Evolutionary conservation across 768 basidiomycete species (phyloP), one percentile per base, ranked within the genome.

Genomic region (Lentinula sp.): DNA sequence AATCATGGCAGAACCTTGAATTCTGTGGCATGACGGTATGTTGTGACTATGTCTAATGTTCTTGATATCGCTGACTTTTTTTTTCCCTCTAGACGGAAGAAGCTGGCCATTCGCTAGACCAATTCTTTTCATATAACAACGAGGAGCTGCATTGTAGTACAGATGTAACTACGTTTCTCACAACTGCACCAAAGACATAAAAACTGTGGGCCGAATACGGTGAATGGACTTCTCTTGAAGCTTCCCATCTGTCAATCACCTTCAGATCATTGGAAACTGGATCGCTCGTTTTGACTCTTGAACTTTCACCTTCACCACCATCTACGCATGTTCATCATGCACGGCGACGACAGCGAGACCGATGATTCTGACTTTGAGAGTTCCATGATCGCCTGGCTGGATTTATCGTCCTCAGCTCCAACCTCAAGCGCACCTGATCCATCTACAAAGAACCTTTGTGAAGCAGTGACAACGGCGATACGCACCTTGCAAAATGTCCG

Each of bases 21-120:
- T 92, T 86, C 69, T 84, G 76, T 66, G 85, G 85, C 65, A 78
- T 78, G 42, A 80, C 83, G 74, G 91, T 93, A 63, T 60, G 83
- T 70, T 46, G 23, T 23, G 7, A 2, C 52, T 50, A 6, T 53
- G 54, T 23, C 35, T 11, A 32, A 62, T 37, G 40, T 57, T 59
- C 52, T 57, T 61, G 54, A 61, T 64, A 64, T 55, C 63, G 58
- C 35, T 43, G 15, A 23, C 28, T 54, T n/a, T 34, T 61, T 61
- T 4, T 28, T 28, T 28, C 28, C 28, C 28, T 28, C 5, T 68
- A 93, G 91, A 80, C 82, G 15, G 71, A 71, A 6, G 82, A 87
- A 65, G 83, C 89, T 3, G 79, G 71, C 18, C 74, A 78, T 39
- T 77, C 77, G 6, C 84, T 89, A 61, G 84, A 88, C 64, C 72